Base-by-base conservation (phyloP, 1,284 basidiomycete species). In the Phylloporus sp. region DNA sequence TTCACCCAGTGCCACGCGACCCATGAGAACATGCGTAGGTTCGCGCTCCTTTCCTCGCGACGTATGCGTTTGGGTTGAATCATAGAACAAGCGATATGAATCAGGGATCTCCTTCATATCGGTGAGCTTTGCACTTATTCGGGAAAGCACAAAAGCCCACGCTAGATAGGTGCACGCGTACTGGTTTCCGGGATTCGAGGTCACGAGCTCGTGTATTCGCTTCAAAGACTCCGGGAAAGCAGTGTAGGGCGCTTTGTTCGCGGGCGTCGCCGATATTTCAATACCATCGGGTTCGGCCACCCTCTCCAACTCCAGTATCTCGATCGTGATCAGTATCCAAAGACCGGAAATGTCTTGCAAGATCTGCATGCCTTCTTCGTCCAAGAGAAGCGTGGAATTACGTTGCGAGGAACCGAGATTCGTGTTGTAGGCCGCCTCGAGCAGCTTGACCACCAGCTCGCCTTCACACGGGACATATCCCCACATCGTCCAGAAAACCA, bases 401-500 rank as follows among this genome's bases (percentile, higher is more conserved):
- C 85, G 82, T 77, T 96, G 95, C 1, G 75, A 79, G 17, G 87
- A 85, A 0, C 94, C 94, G 27, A 95, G 85, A 53, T 89, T 84
- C 0, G 90, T 91, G 25, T 80, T 77, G 74, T 92, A 92, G 7
- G 91, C 88, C 3, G 88, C 83, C 66, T 89, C 84, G 75, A 91
- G 89, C 39, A 95, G 84, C 63, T 81, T 81, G 66, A 87, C 82
- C 37, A 94, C 88, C 66, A 92, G 78, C 3, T 84, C 80, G 4
- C 91, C 91, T 47, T 84, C 85, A 71, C 93, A 90, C 0, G 90
- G 81, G 11, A 89, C 87, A 68, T 89, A 90, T n/a, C 87, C 89
- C 88, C 92, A 95, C 87, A 94, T 90, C 4, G 90, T 85, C 87
- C 94, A 94, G 77, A 96, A 97, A 41, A 95, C 83, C 45, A 95